Evolutionary conservation across 805 yeast genomes (phyloP), one percentile per base, ranked within the genome.

Genomic region (Novakomyces olei): DNA sequence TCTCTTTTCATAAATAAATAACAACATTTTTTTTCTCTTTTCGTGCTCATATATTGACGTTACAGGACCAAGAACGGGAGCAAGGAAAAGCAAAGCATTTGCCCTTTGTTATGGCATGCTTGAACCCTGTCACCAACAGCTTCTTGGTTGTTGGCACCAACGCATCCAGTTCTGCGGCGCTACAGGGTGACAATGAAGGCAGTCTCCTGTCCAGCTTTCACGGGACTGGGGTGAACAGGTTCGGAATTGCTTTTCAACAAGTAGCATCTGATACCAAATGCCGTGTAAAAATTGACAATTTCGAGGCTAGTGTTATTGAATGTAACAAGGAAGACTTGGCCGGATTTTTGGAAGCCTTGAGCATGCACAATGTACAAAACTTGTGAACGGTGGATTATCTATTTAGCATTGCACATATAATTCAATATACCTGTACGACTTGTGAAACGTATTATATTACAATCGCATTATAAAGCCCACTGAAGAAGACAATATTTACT

Each of bases 281-380:
- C 2, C 71, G 76, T 43, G 81, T 81, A 14, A 65, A 85, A 44
- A 76, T 88, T 39, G 96, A 88, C 50, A 80, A 92, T 46, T 88
- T 88, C 53, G 96, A 88, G 49, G 77, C 92, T 40, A 71, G 95
- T 3, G 78, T 88, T 15, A 80, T 88, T 28, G 95, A 88, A 54
- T 72, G 88, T 27, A 57, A 79, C 37, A 74, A 72, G 46, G 93
- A 83, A 31, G 98, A 88, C 49, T 57, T 88, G 39, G 61, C 80
- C 4, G 78, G 92, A 32, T 88, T 88, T 46, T 54, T 88, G 38
- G 96, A 88, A 48, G n/a, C n/a, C n/a, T n/a, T n/a, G n/a, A n/a
- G n/a, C n/a, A n/a, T n/a, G n/a, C n/a, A n/a, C n/a, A n/a, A n/a
- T n/a, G n/a, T n/a, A n/a, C n/a, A n/a, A n/a, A n/a, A n/a, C n/a